These are phyloP conservation scores for Thalia dealbata DNA, from an alignment of 176 grass and related monocot species.

Conservation along the genomic window DNA sequence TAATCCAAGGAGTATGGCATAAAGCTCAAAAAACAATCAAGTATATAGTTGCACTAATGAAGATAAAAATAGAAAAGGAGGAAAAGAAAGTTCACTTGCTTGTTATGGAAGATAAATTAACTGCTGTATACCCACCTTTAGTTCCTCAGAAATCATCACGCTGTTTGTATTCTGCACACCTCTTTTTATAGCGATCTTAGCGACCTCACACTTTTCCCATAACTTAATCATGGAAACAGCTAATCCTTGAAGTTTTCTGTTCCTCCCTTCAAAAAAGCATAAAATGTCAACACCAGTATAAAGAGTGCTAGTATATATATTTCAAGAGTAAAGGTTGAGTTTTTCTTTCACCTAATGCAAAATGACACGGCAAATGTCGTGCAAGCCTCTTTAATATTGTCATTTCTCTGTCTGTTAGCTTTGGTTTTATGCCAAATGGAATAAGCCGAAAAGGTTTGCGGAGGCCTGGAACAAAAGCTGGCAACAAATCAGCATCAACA, in stretches of 20 bases:
- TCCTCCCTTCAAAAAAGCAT: constrained; percentile 52
- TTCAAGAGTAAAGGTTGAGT: constrained; percentile 14
- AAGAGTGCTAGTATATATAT: constrained; percentile 5
- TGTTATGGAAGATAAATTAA: not conserved
- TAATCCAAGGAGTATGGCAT: not conserved
- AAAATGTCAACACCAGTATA: constrained; percentile 3
- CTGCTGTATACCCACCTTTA: constrained; percentile 62
- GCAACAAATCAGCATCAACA: constrained; percentile 78
- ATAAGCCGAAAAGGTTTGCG: constrained; percentile 78
- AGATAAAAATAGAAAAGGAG: not conserved
- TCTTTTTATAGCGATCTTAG: constrained; percentile 83
- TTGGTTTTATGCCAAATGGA: constrained; percentile 66
- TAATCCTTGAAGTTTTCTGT: constrained; percentile 72
- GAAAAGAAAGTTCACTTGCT: not conserved
- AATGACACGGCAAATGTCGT: constrained; percentile 62
- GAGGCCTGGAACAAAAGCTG: constrained; percentile 53
- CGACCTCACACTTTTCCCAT: constrained; percentile 89
- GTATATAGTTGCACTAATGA: not conserved
- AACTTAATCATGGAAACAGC: constrained; percentile 86
- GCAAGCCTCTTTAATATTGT: constrained; percentile 62
- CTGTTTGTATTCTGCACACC: constrained; percentile 46
- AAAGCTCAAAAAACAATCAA: not conserved
- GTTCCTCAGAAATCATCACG: constrained; percentile 48
- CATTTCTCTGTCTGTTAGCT: constrained; percentile 82
- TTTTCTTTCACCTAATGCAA: constrained; percentile 51